Evolutionary conservation across 139 green algal species (phyloP).

Genomic region (Deuterostichococcus epilithicus): DNA sequence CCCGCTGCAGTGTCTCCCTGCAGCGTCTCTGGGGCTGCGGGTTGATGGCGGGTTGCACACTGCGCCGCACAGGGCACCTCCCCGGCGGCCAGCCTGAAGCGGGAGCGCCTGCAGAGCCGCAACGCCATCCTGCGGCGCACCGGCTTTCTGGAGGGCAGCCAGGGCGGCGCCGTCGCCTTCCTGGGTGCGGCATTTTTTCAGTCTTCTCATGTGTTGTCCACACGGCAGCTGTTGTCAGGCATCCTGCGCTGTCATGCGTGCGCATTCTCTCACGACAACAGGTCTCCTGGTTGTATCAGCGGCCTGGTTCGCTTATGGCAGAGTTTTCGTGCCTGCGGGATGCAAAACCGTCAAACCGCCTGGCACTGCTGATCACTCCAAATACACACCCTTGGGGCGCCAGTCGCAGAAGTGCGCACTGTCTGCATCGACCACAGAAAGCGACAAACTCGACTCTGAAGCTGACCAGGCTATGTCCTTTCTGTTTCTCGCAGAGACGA

Average conservation of each 20-base stretch:
- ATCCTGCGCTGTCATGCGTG: too few species aligned
- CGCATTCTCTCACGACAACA: too few species aligned
- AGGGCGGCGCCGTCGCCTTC: not conserved
- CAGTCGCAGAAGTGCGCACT: too few species aligned
- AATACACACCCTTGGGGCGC: too few species aligned
- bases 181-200: not conserved
- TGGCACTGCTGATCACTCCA: too few species aligned
- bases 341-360: too few species aligned
- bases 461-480: not conserved
- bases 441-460: not conserved
- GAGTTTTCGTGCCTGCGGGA: too few species aligned
- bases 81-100: constrained; percentile 28
- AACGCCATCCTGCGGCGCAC: constrained; percentile 53
- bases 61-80: constrained; percentile 15
- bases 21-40: not conserved
- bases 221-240: too few species aligned
- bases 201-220: too few species aligned
- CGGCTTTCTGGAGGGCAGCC: constrained; percentile 42
- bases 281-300: too few species aligned
- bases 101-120: constrained; percentile 37
- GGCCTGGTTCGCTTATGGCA: too few species aligned
- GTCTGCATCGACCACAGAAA: not conserved
- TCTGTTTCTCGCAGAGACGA: not conserved
- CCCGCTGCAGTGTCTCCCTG: not conserved
- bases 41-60: not conserved